Base-by-base conservation (phyloP, 192 early-diverging fungal species). In the Gorgonomyces haynaldii region DNA sequence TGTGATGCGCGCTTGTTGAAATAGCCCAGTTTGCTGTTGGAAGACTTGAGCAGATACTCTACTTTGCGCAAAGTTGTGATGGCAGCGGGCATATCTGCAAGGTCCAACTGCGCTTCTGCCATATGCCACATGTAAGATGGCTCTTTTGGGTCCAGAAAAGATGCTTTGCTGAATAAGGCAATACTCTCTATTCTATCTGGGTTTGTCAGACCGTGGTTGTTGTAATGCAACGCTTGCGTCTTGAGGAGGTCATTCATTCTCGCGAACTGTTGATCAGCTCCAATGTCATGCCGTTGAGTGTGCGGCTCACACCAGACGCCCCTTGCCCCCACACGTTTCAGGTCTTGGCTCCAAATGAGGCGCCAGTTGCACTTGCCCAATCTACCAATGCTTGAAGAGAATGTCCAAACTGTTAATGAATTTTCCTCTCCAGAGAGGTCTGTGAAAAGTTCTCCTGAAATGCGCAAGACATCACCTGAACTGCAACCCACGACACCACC, bases 91-190 rank as follows among this genome's bases (percentile, higher is more conserved):
- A 70, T 56, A 37, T 74, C 64, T 15, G 37, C 36, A 0, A 58
- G 39, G 1, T 46, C 27, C 12, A 74, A 4, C 37, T 52, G 61
- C 0, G 64, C 61, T 35, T 70, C 61, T 2, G 66, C 72, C 3
- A 58, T 57, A 35, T 74, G 40, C 34, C 48, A 44, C 34, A 58
- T 65, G 34, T 51, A 70, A 37, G 37, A 47, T 1, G 72, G 64
- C 46, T 74, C 67, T 7, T 36, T 32, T 16, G 61, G 46, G 12
- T 53, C 17, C 6, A 74, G 46, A 39, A 61, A 62, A 23, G 67
- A 63, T 13, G 64, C 61, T 4, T 56, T 35, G 0, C 59, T 52
- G 35, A 69, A 57, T 16, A 23, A 17, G 7, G 63, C 54, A 23
- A 68, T 62, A n/a, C 39, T 51, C 12, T 45, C 15, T 17, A 31